Evolutionary conservation across 2,329 filamentous ascomycete genomes (phyloP), one percentile per base, ranked within the genome.

Genomic region (Pseudopithomyces maydicus): DNA sequence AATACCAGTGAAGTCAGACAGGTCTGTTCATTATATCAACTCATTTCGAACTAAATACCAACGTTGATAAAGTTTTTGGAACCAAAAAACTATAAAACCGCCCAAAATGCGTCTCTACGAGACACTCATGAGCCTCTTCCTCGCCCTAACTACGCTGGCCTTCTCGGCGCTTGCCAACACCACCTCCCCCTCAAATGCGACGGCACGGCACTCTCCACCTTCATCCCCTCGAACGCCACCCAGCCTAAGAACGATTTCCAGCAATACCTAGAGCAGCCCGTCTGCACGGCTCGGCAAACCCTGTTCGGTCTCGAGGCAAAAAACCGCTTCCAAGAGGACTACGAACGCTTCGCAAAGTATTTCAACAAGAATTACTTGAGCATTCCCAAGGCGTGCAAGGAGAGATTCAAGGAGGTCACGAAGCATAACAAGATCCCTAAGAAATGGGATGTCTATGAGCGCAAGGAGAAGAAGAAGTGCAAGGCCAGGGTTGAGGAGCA

Each of bases 261-360:
- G 15, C 7, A 26, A 22, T 50, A 41, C 15, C 47, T 50, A 33
- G 20, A 41, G 8, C 35, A 39, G 3, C 35, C 36, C 12, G 15
- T 32, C 35, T 50, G 47, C 47, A 12, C 1, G 7, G 12, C 20
- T 14, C 35, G 5, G 12, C 47, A 33, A 4, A 17, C 2, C 10
- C 14, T 50, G 5, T 26, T 36, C 3, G 35, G 47, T 14, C 47
- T 50, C 15, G 22, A 39, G 7, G 35, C 47, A 5, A 39, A 22
- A 10, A 50, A 50, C 47, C 47, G 47, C 47, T 50, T 50, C 36
- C 14, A 50, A 15, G 47, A 32, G 22, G 47, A 50, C 47, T 50
- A 50, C 35, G 47, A 50, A 8, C 47, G 36, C n/a, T 41, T 41
- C 47, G 47, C 47, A 3, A 20, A 29, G n/a, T 39, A 39, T 15